A percentile compares a stretch with the other conserved stretches of the same genome.
phyloP scores from a whole-genome alignment of 2,329 filamentous ascomycete species.

The Xylaria sp. region DNA sequence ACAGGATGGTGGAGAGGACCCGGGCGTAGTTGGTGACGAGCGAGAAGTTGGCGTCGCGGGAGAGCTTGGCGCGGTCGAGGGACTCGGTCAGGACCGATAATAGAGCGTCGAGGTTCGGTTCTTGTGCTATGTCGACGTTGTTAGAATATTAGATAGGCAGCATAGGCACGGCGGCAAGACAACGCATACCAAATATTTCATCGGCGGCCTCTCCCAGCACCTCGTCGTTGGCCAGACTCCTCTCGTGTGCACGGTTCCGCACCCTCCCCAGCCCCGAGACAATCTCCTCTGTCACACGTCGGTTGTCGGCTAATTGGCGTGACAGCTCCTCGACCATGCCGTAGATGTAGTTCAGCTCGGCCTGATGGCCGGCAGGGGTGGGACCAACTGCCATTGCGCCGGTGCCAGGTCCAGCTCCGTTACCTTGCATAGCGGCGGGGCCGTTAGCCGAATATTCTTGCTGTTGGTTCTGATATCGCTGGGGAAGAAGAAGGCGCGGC shows the following conservation, averaged over 20 bases:
- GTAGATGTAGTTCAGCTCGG: conserved; percentile 70
- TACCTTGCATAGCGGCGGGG: conserved; percentile 34
- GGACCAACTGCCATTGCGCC: conserved; percentile 54
- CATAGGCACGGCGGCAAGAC: neutral
- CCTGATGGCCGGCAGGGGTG: conserved; percentile 68
- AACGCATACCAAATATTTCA: conserved; percentile 56
- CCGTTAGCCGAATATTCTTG: conserved; percentile 18
- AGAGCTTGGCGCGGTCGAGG: conserved; percentile 63
- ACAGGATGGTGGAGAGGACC: conserved; percentile 59
- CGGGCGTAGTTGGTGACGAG: conserved; percentile 62
- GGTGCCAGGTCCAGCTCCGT: conserved; percentile 37
- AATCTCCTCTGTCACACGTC: conserved; percentile 64
- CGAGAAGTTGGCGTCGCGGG: conserved; percentile 62
- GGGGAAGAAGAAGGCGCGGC: neutral
- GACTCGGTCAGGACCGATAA: conserved; percentile 64
- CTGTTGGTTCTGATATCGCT: conserved; percentile 3
- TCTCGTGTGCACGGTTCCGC: conserved; percentile 56
- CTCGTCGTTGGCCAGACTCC: conserved; percentile 60
- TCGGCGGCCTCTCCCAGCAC: conserved; percentile 58
- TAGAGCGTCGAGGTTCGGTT: conserved; percentile 62
- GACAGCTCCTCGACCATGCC: conserved; percentile 69
- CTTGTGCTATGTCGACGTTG: conserved; percentile 49
- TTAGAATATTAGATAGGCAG: too few relatives aligned
- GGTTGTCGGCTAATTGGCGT: conserved; percentile 63
- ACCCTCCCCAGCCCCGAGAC: conserved; percentile 65